These are phyloP conservation scores for Nicotiana rustica DNA, from an alignment of 305 asterid species.

Conservation along the genomic window DNA sequence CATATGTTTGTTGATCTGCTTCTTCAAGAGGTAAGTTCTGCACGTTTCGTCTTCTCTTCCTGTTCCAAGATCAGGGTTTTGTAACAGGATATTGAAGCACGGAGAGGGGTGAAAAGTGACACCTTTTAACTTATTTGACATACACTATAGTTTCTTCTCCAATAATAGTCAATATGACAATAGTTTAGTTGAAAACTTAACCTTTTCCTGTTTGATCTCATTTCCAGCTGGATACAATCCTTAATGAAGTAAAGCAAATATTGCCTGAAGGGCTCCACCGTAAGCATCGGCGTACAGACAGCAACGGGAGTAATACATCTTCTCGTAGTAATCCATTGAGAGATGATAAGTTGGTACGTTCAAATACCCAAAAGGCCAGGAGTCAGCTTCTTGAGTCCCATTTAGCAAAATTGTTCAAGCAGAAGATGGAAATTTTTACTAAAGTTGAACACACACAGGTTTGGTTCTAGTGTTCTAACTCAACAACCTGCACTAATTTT, in stretches of 20 bases:
- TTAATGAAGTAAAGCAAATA: slow-evolving; percentile 76
- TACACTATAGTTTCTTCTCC: not conserved
- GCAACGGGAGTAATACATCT: slow-evolving; percentile 91
- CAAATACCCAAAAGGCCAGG: slow-evolving; percentile 87
- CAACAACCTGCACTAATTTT: slow-evolving; percentile 3
- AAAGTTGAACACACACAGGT: slow-evolving; percentile 92
- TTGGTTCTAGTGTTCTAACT: slow-evolving; percentile 39
- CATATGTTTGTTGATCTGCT: slow-evolving; percentile 97
- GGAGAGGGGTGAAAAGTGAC: not conserved
- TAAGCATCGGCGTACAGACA: slow-evolving; percentile 81
- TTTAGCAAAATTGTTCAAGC: slow-evolving; percentile 91
- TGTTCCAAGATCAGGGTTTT: slow-evolving; percentile 14
- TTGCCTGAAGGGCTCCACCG: slow-evolving; percentile 74
- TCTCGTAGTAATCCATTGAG: slow-evolving; percentile 92
- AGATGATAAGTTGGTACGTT: slow-evolving; percentile 73
- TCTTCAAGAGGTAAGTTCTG: slow-evolving; percentile 74
- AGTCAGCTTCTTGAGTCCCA: slow-evolving; percentile 97
- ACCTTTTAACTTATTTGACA: slow-evolving; percentile 12
- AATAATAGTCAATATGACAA: slow-evolving; percentile 19
- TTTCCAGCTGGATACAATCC: slow-evolving; percentile 68
- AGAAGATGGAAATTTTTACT: slow-evolving; percentile 93
- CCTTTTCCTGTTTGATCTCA: slow-evolving; percentile 42
- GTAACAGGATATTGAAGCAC: not conserved
- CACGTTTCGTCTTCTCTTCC: slow-evolving; percentile 12
- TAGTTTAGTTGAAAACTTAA: slow-evolving; percentile 27